These are phyloP conservation scores for Macadamia integrifolia DNA, from an alignment of 164 flowering plant species.

Conservation along the genomic window DNA sequence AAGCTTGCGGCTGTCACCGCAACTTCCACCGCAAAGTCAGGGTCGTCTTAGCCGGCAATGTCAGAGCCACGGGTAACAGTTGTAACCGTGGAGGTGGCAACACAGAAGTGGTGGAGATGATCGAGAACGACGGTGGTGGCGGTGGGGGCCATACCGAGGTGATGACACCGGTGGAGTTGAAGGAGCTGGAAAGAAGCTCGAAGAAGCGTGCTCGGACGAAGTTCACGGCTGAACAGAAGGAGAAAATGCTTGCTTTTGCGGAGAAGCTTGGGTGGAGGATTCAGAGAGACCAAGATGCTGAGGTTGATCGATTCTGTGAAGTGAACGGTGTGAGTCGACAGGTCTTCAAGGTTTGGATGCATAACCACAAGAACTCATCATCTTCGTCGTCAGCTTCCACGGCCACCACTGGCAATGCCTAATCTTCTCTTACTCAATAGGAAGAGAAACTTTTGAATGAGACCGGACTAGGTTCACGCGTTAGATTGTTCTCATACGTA, in stretches of 20 bases:
- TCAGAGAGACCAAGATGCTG: neutral
- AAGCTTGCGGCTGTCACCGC: constrained; percentile 8
- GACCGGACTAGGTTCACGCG: neutral
- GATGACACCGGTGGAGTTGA: neutral
- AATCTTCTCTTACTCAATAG: neutral
- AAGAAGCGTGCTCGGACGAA: neutral
- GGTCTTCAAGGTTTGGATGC: constrained; percentile 7
- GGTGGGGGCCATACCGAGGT: no score
- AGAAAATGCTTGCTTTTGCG: neutral
- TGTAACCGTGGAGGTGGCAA: neutral
- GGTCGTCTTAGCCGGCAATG: no score
- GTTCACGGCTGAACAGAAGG: neutral
- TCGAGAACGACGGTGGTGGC: neutral
- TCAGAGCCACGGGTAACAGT: neutral
- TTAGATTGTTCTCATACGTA: no score
- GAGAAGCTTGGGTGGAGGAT: constrained; percentile 5
- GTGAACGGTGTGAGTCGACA: neutral
- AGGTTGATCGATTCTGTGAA: neutral
- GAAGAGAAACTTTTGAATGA: neutral
- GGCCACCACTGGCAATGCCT: neutral
- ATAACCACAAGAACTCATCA: constrained; percentile 5
- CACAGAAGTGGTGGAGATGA: neutral
- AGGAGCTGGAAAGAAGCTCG: neutral
- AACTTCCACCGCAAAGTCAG: constrained; percentile 5
- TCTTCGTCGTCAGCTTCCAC: neutral